These are phyloP conservation scores for Nicotiana noctiflora DNA, from an alignment of 257 asterid genomes.

Conservation along the genomic window DNA sequence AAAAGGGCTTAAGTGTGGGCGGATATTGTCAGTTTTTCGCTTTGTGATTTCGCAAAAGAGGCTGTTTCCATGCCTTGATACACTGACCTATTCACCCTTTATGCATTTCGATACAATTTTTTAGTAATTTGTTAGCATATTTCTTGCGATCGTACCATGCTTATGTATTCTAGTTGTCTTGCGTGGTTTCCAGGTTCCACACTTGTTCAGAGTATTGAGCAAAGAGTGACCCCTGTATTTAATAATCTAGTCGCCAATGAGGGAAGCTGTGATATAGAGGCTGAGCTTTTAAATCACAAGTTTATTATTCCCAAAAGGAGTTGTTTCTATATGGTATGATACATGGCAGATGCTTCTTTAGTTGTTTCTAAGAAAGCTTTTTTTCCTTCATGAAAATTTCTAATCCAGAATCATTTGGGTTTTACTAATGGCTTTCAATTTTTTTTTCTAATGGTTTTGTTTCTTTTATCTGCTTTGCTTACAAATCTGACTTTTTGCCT, in stretches of 20 bases:
- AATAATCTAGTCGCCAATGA: slow-evolving; percentile 50
- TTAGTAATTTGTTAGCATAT: not conserved
- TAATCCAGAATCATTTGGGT: not conserved
- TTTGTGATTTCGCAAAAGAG: not conserved
- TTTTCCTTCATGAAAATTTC: not conserved
- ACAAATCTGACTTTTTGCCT: not conserved
- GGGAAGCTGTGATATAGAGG: slow-evolving; percentile 43
- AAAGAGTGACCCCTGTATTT: slow-evolving; percentile 39
- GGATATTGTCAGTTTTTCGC: not conserved
- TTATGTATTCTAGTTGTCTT: not conserved
- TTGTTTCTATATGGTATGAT: slow-evolving; percentile 69
- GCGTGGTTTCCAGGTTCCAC: slow-evolving; percentile 30
- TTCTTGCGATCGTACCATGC: not conserved
- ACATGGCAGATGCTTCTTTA: not conserved
- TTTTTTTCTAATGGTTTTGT: not conserved
- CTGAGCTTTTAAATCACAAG: slow-evolving; percentile 47
- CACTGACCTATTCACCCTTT: not conserved
- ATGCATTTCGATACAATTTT: not conserved
- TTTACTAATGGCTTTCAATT: not conserved
- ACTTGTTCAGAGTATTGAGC: slow-evolving; percentile 15
- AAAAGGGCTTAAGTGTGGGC: not conserved
- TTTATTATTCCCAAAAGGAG: slow-evolving; percentile 63
- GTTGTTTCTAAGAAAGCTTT: not conserved
- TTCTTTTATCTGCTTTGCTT: slow-evolving; percentile 14
- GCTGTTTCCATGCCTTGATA: not conserved